Base-by-base conservation (phyloP, 2,329 filamentous ascomycete species). In the Pseudopithomyces chartarum region DNA sequence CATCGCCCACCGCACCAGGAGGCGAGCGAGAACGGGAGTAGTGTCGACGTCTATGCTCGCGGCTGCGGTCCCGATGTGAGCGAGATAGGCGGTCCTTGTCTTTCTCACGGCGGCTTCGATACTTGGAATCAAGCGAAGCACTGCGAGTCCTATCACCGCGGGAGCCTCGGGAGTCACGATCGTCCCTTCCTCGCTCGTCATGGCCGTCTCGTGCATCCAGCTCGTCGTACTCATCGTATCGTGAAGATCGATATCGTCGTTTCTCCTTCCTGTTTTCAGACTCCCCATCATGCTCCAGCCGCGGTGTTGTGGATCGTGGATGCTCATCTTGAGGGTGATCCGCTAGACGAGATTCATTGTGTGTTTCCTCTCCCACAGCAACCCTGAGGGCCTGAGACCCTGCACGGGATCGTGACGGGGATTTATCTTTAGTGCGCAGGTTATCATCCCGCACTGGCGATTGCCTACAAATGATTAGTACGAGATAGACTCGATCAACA, bases 111-210 rank as follows among this genome's bases (percentile, higher is more conserved):
- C 77, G 87, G 63, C 86, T 87, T 59, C 86, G 85, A 64, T 87
- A 85, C 61, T 82, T 85, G 36, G 76, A 76, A 10, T 86, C 84
- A 1, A 84, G 84, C 2, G 90, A 91, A 5, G 82, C 81, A 5
- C 89, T 91, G 55, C 88, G 82, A 0, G 89, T 87, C 46, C 85
- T 82, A 46, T 86, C 83, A 17, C 67, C 71, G 29, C 69, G 68
- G 46, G 65, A 68, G n/a, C 67, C 71, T 34, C 70, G 68, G 40
- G 64, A 67, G 0, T 87, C 87, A 49, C 84, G 82, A 46, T 86
- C 83, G 12, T 74, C 71, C 19, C 66, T 67, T 46, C 63, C 45
- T 2, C 64, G 61, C n/a, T 67, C 66, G 32, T 73, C 68, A 12
- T 70, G 58, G 19, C 70, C 80, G 76, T 62, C 75, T 43, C 52